phyloP scores from a whole-genome alignment of 768 basidiomycete genomes.

The Naematelia encephala region DNA sequence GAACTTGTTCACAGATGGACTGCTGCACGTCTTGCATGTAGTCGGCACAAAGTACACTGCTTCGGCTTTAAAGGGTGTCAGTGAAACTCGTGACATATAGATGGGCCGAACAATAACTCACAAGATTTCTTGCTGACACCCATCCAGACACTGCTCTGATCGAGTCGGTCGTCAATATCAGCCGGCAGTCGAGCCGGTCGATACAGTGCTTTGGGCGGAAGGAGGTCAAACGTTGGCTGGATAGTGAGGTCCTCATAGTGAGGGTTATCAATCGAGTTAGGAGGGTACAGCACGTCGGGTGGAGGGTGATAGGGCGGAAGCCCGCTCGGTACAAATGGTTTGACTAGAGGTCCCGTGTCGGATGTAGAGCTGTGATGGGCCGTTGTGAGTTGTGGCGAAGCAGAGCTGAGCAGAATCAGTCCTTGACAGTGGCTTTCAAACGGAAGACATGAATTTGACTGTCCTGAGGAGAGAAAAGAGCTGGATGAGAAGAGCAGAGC shows the following conservation, averaged over 20 bases:
- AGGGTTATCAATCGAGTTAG: conserved; percentile 21
- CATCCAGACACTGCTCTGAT: conserved; percentile 33
- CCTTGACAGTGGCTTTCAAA: too few relatives aligned
- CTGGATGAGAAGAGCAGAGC: too few relatives aligned
- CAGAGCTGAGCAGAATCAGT: background rate
- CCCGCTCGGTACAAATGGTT: conserved; percentile 9
- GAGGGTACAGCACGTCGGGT: conserved; percentile 28
- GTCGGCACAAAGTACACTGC: conserved; percentile 37
- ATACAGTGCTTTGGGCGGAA: conserved; percentile 27
- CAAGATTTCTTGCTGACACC: conserved; percentile 20
- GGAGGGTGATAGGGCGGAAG: conserved; percentile 37
- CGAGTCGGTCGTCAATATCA: conserved; percentile 33
- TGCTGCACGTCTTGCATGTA: conserved; percentile 25
- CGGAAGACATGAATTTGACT: too few relatives aligned
- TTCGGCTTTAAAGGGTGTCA: conserved; percentile 17
- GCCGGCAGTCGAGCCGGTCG: conserved; percentile 29
- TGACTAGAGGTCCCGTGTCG: background rate
- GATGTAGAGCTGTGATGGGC: background rate
- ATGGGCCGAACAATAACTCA: too few relatives aligned
- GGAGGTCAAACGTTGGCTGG: conserved; percentile 30
- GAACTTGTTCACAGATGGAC: conserved; percentile 19
- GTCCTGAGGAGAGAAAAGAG: too few relatives aligned
- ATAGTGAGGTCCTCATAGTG: conserved; percentile 10
- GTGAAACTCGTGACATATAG: too few relatives aligned
- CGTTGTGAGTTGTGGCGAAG: background rate